Base-by-base conservation (phyloP, 1,284 basidiomycete species). In the Papiliotrema fonsecae region DNA sequence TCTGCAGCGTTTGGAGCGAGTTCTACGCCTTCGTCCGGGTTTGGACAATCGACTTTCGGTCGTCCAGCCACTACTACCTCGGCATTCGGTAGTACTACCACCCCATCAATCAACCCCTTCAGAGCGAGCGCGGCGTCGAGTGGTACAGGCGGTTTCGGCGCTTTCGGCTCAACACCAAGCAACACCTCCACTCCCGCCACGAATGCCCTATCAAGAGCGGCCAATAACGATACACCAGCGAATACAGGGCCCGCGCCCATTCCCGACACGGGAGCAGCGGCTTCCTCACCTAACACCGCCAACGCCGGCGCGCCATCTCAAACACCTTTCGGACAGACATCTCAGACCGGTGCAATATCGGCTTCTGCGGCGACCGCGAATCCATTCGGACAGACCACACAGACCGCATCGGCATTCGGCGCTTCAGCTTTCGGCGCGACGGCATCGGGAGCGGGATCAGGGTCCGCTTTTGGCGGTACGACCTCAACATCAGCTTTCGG, bases 341-440 rank as follows among this genome's bases (percentile, higher is more conserved):
- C n/a, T n/a, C n/a, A n/a, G n/a, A n/a, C n/a, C n/a, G n/a, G n/a
- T n/a, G n/a, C n/a, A n/a, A n/a, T n/a, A n/a, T n/a, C n/a, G 9
- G 24, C 55, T 32, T 38, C 54, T 18, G 26, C 63, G 14, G 55
- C 24, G 76, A 16, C 42, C 19, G 44, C 60, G 5, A 47, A 45
- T 41, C 56, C 62, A 13, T 65, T 66, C 31, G 62, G 65, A 36
- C 30, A 19, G 21, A 6, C 54, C 72, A 55, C 77, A 78, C 1
- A 78, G 76, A 14, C 57, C 71, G 42, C 79, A 79, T 57, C 78
- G 77, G 51, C 86, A 83, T 67, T 83, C 83, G 57, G 64, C 52
- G 32, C 70, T 78, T 40, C 66, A 80, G 22, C 59, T n/a, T n/a
- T n/a, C n/a, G n/a, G n/a, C n/a, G n/a, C n/a, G n/a, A n/a, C n/a